These are phyloP conservation scores for Eucommia ulmoides DNA, from an alignment of 257 asterid genomes.

Conservation along the genomic window DNA sequence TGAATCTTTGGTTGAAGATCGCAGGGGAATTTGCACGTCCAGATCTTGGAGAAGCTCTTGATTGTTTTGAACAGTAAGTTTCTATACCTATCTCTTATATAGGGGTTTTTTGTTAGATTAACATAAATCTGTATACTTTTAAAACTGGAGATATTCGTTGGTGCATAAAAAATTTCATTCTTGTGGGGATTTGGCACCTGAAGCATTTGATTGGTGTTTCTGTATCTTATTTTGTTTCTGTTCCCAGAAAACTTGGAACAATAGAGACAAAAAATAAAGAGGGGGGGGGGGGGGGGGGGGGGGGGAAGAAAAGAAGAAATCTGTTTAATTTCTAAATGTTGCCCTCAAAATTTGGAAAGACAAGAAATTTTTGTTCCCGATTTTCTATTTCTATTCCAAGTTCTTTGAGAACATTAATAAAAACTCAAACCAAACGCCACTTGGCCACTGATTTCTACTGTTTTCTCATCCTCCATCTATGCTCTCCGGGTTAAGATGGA, in stretches of 20 bases:
- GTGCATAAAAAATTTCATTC: background rate
- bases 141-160: background rate
- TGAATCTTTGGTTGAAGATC: constrained; percentile 56
- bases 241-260: no score
- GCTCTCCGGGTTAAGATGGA: no score
- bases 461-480: no score
- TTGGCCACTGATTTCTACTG: no score
- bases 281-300: no score
- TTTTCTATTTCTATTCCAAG: no score
- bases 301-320: background rate
- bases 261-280: no score
- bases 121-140: no score
- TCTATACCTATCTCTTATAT: background rate
- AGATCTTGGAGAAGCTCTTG: constrained; percentile 46
- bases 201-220: background rate
- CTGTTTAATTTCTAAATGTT: background rate
- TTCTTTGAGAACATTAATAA: no score
- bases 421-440: no score
- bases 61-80: background rate
- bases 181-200: background rate
- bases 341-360: background rate
- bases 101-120: no score
- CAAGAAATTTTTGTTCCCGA: no score
- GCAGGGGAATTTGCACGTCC: constrained; percentile 85
- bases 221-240: background rate